These are phyloP conservation scores for Candida dubliniensis DNA, from an alignment of 1,139 yeast species.

Conservation along the genomic window DNA sequence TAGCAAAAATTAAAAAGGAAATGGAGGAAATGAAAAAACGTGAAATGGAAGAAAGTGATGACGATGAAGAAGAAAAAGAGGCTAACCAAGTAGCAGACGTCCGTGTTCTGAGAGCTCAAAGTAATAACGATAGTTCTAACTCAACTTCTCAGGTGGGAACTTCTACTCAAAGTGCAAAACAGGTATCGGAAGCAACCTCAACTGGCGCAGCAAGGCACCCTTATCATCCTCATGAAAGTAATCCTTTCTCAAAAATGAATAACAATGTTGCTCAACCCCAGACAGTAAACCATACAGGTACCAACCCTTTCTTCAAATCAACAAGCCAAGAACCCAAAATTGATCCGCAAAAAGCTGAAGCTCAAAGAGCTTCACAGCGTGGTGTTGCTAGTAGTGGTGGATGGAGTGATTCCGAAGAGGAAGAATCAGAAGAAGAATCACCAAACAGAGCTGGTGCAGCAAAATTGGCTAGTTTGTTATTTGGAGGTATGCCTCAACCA, in stretches of 20 bases:
- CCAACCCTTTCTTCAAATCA: slow-evolving; percentile 54
- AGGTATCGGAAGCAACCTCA: too few species aligned
- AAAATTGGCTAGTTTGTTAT: slow-evolving; percentile 58
- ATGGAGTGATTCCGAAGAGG: slow-evolving; percentile 65
- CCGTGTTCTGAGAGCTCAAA: too few species aligned
- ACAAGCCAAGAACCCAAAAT: slow-evolving; percentile 32
- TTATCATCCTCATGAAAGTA: slow-evolving; percentile 18
- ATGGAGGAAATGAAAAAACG: slow-evolving; percentile 55
- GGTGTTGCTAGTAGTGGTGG: slow-evolving; percentile 53
- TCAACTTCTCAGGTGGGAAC: too few species aligned
- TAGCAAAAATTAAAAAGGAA: slow-evolving; percentile 61
- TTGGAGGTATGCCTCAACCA: slow-evolving; percentile 62
- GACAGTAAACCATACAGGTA: slow-evolving; percentile 14
- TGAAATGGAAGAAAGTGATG: slow-evolving; percentile 37
- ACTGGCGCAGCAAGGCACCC: too few species aligned
- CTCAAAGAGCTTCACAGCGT: slow-evolving; percentile 65
- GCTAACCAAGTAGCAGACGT: background rate
- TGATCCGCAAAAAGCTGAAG: slow-evolving; percentile 58
- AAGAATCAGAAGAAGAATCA: slow-evolving; percentile 47
- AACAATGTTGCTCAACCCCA: slow-evolving; percentile 10
- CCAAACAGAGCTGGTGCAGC: slow-evolving; percentile 60
- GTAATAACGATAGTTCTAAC: too few species aligned
- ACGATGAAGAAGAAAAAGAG: slow-evolving; percentile 37
- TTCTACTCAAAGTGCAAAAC: too few species aligned
- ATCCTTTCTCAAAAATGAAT: slow-evolving; percentile 36